phyloP scores from a whole-genome alignment of 805 yeast species.

The Teunomyces tritomae region DNA sequence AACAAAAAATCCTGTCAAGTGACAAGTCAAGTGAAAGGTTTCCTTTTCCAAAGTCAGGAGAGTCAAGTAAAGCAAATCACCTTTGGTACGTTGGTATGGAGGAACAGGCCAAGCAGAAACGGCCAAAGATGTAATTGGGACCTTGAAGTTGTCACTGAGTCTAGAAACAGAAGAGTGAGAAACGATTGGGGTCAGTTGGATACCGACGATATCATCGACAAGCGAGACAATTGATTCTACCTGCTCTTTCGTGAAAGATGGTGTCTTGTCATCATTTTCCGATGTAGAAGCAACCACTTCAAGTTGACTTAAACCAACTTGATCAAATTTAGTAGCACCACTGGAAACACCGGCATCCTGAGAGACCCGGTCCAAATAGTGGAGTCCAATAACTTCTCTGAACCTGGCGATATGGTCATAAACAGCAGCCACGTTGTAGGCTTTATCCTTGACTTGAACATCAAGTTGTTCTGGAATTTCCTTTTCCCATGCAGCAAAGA shows the following conservation, averaged over 20 bases:
- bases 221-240: conserved; percentile 24
- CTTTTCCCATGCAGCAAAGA: conserved; percentile 21
- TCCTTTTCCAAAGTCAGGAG: conserved; percentile 81
- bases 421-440: conserved; percentile 61
- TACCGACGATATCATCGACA: conserved; percentile 8
- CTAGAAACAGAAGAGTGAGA: conserved; percentile 26
- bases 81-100: conserved; percentile 54
- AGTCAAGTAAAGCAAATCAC: conserved; percentile 77
- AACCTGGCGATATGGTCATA: conserved; percentile 60
- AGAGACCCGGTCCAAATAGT: conserved; percentile 42
- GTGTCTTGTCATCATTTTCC: conserved; percentile 10
- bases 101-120: conserved; percentile 85
- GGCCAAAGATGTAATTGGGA: conserved; percentile 55
- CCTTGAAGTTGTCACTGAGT: conserved; percentile 25
- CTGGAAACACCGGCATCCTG: conserved; percentile 40
- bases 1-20: conserved; percentile 75
- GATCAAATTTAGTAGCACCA: conserved; percentile 51
- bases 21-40: conserved; percentile 72
- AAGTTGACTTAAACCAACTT: conserved; percentile 35
- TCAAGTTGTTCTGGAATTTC: conserved; percentile 27
- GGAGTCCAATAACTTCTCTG: conserved; percentile 59
- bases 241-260: conserved; percentile 12
- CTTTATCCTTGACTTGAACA: conserved; percentile 48
- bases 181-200: conserved; percentile 9
- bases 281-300: conserved; percentile 2